Evolutionary conservation across 2,329 filamentous ascomycete species (phyloP), one percentile per base, ranked within the genome.

Genomic region (Volutella citrinella): DNA sequence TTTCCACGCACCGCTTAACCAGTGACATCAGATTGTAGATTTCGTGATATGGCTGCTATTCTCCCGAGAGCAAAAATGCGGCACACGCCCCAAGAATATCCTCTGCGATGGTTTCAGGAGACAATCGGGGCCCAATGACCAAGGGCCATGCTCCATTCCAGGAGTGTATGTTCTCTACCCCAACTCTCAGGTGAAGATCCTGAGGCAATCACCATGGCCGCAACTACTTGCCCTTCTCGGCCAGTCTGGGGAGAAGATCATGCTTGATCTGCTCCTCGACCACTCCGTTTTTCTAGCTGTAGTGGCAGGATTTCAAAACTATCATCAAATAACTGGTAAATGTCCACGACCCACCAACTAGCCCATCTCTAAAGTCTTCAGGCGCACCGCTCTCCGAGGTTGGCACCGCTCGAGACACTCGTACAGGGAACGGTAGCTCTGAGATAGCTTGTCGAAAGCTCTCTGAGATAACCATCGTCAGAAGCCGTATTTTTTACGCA

Each of bases 401-500:
- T 20, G 56, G 64, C 23, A 33, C 48, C 36, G 60, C 36, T 36
- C 46, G 32, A 27, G 41, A n/a, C n/a, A n/a, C n/a, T n/a, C n/a
- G n/a, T n/a, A n/a, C n/a, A n/a, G n/a, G n/a, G n/a, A n/a, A n/a
- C n/a, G n/a, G n/a, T n/a, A n/a, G n/a, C n/a, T n/a, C n/a, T n/a
- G n/a, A n/a, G n/a, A n/a, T n/a, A n/a, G n/a, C n/a, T n/a, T n/a
- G 23, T 19, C 46, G 56, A 16, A 55, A 61, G 12, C 67, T 71
- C 9, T 75, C 74, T 24, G 75, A 79, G 12, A 88, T 97, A 37
- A 65, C 69, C 2, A 84, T 98, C 51, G 78, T 90, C 28, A 81
- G 90, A 40, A 88, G 78, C 53, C 80, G 88, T 14, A 94, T 96
- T 70, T 72, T 97, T 30, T 97, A 96, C 61, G 84, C 86, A 15